These are phyloP conservation scores for Ceratobasidium sp. DNA, from an alignment of 1,284 basidiomycete genomes.

Conservation along the genomic window DNA sequence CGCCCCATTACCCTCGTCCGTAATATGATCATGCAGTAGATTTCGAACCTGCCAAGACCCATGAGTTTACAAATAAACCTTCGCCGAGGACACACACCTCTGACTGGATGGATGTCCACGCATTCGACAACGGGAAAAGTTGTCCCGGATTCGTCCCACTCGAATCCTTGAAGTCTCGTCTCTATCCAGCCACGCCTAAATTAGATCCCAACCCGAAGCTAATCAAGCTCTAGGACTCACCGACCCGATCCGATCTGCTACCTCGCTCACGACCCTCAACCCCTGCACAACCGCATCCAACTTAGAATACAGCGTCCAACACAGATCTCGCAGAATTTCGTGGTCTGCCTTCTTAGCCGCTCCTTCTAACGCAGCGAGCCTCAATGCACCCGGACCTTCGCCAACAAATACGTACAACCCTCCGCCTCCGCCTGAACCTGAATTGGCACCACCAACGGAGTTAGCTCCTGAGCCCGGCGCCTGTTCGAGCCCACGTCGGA, in stretches of 20 bases:
- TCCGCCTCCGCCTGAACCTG: background rate
- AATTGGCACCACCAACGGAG: background rate
- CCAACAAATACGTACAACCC: slow-evolving; percentile 43
- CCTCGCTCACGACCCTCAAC: slow-evolving; percentile 90
- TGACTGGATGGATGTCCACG: slow-evolving; percentile 91
- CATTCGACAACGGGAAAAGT: slow-evolving; percentile 83
- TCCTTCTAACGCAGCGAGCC: slow-evolving; percentile 80
- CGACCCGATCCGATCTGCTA: slow-evolving; percentile 86
- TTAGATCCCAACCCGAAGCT: background rate
- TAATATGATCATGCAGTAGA: slow-evolving; percentile 91
- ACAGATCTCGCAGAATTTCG: slow-evolving; percentile 89
- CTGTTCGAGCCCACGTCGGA: slow-evolving; percentile 57
- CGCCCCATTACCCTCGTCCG: slow-evolving; percentile 84
- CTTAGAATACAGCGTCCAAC: slow-evolving; percentile 99
- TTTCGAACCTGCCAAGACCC: slow-evolving; percentile 72
- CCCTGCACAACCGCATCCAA: slow-evolving; percentile 95
- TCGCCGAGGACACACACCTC: slow-evolving; percentile 66
- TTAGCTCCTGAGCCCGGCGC: slow-evolving; percentile 23
- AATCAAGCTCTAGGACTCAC: slow-evolving; percentile 61
- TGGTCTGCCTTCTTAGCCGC: slow-evolving; percentile 80
- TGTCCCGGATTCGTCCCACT: slow-evolving; percentile 76
- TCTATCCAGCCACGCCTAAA: slow-evolving; percentile 57
- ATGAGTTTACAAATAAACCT: slow-evolving; percentile 41
- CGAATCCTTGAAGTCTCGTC: slow-evolving; percentile 87
- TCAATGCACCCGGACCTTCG: slow-evolving; percentile 55